These are phyloP conservation scores for Pelargonium exstipulatum DNA, from an alignment of 441 rosid species.

Conservation along the genomic window DNA sequence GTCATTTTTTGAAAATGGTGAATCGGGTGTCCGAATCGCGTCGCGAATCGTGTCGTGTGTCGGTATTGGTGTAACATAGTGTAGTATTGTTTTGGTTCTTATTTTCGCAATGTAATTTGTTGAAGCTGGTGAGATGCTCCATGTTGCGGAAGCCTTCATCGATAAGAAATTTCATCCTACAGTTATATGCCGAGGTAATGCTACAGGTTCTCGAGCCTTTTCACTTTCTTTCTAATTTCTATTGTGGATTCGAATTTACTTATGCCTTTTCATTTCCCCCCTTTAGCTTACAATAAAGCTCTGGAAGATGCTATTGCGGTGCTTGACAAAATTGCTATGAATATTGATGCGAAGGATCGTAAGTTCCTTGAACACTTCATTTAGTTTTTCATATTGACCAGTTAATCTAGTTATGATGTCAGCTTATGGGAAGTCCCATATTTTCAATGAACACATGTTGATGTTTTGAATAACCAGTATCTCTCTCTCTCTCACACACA, in stretches of 20 bases:
- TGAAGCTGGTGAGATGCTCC: conserved; percentile 11
- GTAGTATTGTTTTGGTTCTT: not conserved
- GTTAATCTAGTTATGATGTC: not conserved
- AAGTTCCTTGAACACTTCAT: conserved; percentile 30
- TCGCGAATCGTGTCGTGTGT: no score
- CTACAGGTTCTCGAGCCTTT: not conserved
- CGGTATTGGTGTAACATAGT: no score
- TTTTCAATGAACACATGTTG: not conserved
- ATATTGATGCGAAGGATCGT: conserved; percentile 76
- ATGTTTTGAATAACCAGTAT: not conserved
- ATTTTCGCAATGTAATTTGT: not conserved
- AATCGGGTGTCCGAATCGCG: no score
- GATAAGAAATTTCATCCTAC: conserved; percentile 27
- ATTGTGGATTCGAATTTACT: not conserved
- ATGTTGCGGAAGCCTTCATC: conserved; percentile 23
- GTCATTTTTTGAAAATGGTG: no score
- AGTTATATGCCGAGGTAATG: conserved; percentile 26
- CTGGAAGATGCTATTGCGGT: conserved; percentile 85
- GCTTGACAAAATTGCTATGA: conserved; percentile 81
- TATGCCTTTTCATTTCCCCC: not conserved
- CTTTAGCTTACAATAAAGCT: conserved; percentile 77
- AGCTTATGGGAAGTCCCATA: not conserved
- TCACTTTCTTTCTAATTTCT: not conserved
- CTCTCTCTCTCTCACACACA: no score
- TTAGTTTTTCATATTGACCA: not conserved